These are phyloP conservation scores for Pseudogymnoascus sp. DNA, from an alignment of 2,329 filamentous ascomycete genomes.

Conservation along the genomic window DNA sequence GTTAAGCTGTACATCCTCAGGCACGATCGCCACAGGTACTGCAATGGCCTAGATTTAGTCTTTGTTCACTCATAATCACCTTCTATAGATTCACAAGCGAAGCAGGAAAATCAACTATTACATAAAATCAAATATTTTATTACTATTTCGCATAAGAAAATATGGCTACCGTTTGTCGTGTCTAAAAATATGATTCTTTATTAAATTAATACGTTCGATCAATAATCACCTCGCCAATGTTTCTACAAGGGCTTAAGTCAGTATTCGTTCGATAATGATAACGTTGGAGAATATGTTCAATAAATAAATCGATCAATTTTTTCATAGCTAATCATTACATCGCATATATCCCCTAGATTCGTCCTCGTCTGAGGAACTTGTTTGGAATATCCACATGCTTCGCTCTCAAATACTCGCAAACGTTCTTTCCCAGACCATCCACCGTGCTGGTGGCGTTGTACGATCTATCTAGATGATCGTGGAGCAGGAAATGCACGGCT, in stretches of 20 bases:
- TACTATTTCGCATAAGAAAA: too few species aligned
- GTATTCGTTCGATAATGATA: background rate
- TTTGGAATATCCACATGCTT: constrained; percentile 18
- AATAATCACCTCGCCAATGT: background rate
- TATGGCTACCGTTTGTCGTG: too few species aligned
- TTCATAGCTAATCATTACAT: background rate
- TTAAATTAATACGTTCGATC: background rate
- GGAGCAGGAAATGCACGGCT: constrained; percentile 24
- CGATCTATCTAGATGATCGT: constrained; percentile 21
- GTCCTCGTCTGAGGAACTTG: constrained; percentile 16
- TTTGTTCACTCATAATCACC: too few species aligned
- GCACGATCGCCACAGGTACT: too few species aligned
- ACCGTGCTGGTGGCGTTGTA: constrained; percentile 18
- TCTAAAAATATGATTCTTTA: background rate
- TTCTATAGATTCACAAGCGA: too few species aligned
- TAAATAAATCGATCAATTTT: too few species aligned
- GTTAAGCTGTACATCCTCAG: too few species aligned
- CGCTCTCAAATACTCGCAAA: constrained; percentile 16
- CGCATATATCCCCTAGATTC: constrained; percentile 10
- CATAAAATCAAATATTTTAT: too few species aligned
- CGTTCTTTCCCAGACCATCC: constrained; percentile 18
- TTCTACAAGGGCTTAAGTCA: background rate
- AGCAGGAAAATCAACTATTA: too few species aligned
- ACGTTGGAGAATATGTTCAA: background rate
- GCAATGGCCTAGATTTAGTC: too few species aligned